Evolutionary conservation across 805 yeast genomes (phyloP), one percentile per base, ranked within the genome.

Genomic region (Ogataea nitratoaversa): DNA sequence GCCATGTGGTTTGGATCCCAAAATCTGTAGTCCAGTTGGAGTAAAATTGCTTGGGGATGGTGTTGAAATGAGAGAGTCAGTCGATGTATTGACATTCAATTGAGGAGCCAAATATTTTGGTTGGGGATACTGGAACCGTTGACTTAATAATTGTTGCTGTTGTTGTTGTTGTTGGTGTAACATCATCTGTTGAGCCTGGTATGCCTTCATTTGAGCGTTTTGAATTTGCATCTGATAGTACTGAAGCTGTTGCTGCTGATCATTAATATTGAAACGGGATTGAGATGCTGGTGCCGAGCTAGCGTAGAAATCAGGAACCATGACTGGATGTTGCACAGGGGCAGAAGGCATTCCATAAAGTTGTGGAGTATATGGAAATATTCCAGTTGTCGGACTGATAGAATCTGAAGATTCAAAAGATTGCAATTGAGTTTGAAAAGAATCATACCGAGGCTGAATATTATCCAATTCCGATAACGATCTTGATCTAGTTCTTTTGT

Each of bases 401-500:
- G 42, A 40, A 12, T 40, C 38, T 33, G 31, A 27, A 3, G 44
- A 34, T 3, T 31, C 38, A 13, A 32, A 37, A 11, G 41, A 22
- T 28, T 30, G 20, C 29, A 39, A n/a, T 12, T 36, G 42, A 17
- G 32, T 35, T 24, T 31, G 54, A 47, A 8, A 52, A 48, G 5
- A 51, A 19, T 32, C 29, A 4, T 34, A 23, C 4, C 34, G 37
- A 4, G 44, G 37, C 17, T 48, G 53, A 20, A 56, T 37, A 5
- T 37, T 24, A 33, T 53, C 59, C 33, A 62, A 48, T 30, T 60
- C 62, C 19, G 60, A 59, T 32, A 62, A 45, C 13, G 67, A 62
- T 31, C 65, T 49, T 5, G 67, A 62, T 42, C 67, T 52, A 8
- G 65, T 59, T 32, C 67, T 49, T 37, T 62, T 62, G 38, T 62